These are phyloP conservation scores for Kurtzmaniella quercitrusa DNA, from an alignment of 1,139 yeast species.

Conservation along the genomic window DNA sequence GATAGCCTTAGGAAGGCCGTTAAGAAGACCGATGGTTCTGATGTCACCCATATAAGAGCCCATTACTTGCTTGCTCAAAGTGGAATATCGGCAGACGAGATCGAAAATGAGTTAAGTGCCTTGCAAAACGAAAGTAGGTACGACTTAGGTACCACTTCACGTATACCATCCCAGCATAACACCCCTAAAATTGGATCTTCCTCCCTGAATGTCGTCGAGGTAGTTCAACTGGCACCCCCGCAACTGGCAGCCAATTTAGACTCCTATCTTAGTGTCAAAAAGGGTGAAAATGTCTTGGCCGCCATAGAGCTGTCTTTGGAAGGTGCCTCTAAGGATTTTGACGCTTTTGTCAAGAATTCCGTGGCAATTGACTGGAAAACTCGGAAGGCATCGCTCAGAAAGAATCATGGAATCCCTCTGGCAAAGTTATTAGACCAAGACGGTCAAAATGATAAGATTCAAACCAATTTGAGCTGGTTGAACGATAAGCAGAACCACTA, in stretches of 20 bases:
- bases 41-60: slow-evolving; percentile 54
- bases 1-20: slow-evolving; percentile 44
- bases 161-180: neutral
- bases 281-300: slow-evolving; percentile 76
- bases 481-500: slow-evolving; percentile 14
- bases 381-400: slow-evolving; percentile 68
- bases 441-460: neutral
- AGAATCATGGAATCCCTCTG: slow-evolving; percentile 52
- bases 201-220: neutral
- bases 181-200: neutral
- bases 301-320: slow-evolving; percentile 80
- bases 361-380: slow-evolving; percentile 81
- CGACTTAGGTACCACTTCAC: neutral
- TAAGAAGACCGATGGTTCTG: slow-evolving; percentile 10
- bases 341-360: slow-evolving; percentile 66
- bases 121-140: slow-evolving; percentile 3
- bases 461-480: slow-evolving; percentile 10
- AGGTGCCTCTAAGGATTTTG: slow-evolving; percentile 80
- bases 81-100: slow-evolving; percentile 85
- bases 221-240: neutral
- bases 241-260: slow-evolving; percentile 32
- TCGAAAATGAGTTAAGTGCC: slow-evolving; percentile 59
- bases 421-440: neutral
- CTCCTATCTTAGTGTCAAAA: slow-evolving; percentile 57
- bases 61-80: slow-evolving; percentile 88